These are phyloP conservation scores for Candida sanyaensis DNA, from an alignment of 1,139 yeast species.

Conservation along the genomic window DNA sequence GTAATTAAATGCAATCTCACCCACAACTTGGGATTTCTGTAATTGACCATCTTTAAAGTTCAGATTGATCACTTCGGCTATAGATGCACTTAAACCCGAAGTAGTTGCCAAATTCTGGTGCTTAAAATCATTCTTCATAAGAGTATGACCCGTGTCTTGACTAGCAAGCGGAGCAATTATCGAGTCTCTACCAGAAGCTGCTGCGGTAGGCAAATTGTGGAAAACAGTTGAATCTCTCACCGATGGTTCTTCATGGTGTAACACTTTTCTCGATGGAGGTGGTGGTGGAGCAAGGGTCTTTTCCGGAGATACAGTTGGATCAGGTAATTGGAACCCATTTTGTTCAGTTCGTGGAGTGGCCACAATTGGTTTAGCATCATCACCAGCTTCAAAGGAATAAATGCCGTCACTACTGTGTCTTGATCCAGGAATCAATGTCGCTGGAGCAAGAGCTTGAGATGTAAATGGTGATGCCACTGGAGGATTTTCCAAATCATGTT, in stretches of 20 bases:
- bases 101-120: slow-evolving; percentile 48
- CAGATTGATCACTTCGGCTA: slow-evolving; percentile 82
- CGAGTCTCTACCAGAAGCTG: slow-evolving; percentile 31
- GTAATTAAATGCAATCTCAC: slow-evolving; percentile 79
- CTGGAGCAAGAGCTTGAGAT: slow-evolving; percentile 3
- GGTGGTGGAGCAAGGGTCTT: slow-evolving; percentile 48
- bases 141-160: slow-evolving; percentile 38
- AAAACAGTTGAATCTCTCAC: slow-evolving; percentile 45
- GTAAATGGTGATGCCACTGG: slow-evolving; percentile 1
- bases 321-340: slow-evolving; percentile 20
- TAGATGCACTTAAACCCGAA: slow-evolving; percentile 64
- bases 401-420: slow-evolving; percentile 28
- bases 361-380: slow-evolving; percentile 34
- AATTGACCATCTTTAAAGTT: slow-evolving; percentile 66
- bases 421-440: slow-evolving; percentile 13
- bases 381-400: slow-evolving; percentile 48
- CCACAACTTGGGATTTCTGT: slow-evolving; percentile 61
- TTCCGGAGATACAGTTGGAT: slow-evolving; percentile 17
- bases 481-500: slow-evolving; percentile 27
- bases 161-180: slow-evolving; percentile 22
- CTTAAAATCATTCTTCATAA: slow-evolving; percentile 41
- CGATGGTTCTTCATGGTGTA: slow-evolving; percentile 20
- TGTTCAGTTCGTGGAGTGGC: slow-evolving; percentile 27
- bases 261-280: slow-evolving; percentile 73
- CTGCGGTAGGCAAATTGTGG: slow-evolving; percentile 49